Evolutionary conservation across 371 early-diverging fungal genomes (phyloP), one percentile per base, ranked within the genome.

Genomic region (Mortierella sp.): DNA sequence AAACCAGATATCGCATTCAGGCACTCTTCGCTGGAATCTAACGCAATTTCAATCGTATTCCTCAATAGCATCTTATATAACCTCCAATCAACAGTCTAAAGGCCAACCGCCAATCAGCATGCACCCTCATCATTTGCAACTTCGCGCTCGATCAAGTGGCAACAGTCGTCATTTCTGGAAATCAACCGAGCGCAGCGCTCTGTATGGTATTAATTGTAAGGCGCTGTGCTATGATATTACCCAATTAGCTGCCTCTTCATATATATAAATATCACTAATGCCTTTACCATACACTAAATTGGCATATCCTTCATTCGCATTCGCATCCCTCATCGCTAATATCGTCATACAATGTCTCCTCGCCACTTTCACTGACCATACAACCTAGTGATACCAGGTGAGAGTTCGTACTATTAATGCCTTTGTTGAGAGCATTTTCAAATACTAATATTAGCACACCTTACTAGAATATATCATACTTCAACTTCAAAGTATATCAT

Each of bases 131-230:
- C 23, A 26, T 28, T 7, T 53, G 13, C 53, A 10, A 9, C 53
- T 53, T 53, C 53, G 28, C 10, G 28, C 53, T 53, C 53, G 23
- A 26, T 53, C 53, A 53, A 53, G 28, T 28, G 28, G 8, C 26
- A 26, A 10, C 28, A 8, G 10, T 1, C 1, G 10, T 23, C 8
- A 28, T 53, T 6, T 49, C 23, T 53, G 53, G 53, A 28, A 23
- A 23, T 28, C 28, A 28, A 28, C 23, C 15, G 53, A 53, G 12
- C 28, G 53, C 53, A 26, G 53, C 28, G 12, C 53, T 12, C 53
- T 53, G 28, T 28, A 53, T 26, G 53, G 53, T 3, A 53, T 53
- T 6, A 28, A 53, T 53, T 53, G 53, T 53, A 53, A 53, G 53
- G 9, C 45, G 19, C 45, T 19, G n/a, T 22, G 17, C 19, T 43